Conservation (phyloP, 805 yeast species). For the Saccharomycopsis sp. region DNA sequence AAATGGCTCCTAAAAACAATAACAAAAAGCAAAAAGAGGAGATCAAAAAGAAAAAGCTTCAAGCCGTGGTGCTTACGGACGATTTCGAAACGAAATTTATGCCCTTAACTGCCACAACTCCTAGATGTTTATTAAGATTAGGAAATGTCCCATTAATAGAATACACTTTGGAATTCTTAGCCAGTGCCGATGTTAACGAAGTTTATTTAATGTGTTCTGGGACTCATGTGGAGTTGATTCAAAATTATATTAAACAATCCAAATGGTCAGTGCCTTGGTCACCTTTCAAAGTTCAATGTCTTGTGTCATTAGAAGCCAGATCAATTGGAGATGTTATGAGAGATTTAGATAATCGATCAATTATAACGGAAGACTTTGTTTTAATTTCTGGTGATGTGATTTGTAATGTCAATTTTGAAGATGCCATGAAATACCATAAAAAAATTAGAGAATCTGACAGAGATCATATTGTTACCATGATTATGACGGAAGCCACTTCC, state of each 20-base stretch:
- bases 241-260: constrained; percentile 63
- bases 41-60: constrained; percentile 64
- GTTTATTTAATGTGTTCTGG: constrained; percentile 84
- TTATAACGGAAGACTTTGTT: constrained; percentile 82
- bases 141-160: constrained; percentile 92
- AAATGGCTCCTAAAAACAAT: neutral
- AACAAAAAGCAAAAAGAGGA: constrained; percentile 23
- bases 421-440: constrained; percentile 64
- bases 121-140: constrained; percentile 84
- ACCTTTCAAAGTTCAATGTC: constrained; percentile 67
- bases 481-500: constrained; percentile 74
- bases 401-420: constrained; percentile 75
- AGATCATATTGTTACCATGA: constrained; percentile 93
- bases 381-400: constrained; percentile 91
- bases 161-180: constrained; percentile 88
- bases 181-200: constrained; percentile 82
- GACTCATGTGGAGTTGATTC: constrained; percentile 78
- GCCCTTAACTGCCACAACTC: constrained; percentile 80
- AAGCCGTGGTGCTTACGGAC: constrained; percentile 91
- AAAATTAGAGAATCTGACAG: constrained; percentile 64
- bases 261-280: constrained; percentile 62
- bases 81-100: constrained; percentile 85
- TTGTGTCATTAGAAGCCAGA: constrained; percentile 75
- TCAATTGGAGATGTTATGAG: constrained; percentile 98
- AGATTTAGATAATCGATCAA: constrained; percentile 83